Evolutionary conservation across 1,284 basidiomycete species (phyloP), one percentile per base, ranked within the genome.

Genomic region (Boletus semigastroideus): DNA sequence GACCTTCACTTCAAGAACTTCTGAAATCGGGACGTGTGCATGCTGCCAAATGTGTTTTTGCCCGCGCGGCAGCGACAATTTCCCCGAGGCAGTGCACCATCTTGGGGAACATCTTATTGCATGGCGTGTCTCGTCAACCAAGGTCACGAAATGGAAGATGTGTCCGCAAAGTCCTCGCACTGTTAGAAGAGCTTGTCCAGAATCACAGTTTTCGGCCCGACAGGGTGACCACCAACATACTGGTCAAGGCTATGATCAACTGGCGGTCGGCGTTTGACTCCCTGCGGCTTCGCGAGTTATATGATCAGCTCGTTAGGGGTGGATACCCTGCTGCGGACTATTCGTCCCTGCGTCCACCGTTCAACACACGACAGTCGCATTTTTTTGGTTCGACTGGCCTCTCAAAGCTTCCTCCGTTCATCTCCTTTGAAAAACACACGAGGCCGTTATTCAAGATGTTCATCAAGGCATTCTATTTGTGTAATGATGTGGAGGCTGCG

Each of bases 401-500:
- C 33, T 69, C 74, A 9, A 62, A 65, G 38, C 52, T 78, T 16
- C 51, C 71, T 16, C 48, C 70, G 25, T 65, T 66, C 42, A 67
- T 84, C 45, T 79, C 75, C 7, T 85, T 82, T 52, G 64, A 70
- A 50, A 74, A 71, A 50, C 86, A 90, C 62, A 74, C 79, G 17
- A 69, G 73, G 53, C 86, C 87, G 28, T 56, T 88, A 66, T 86
- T 84, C 68, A 85, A 77, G 70, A 82, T 83, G 81, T 86, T 89
- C 64, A 76, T 86, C 62, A 83, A 78, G 63, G 82, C 79, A 31
- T 77, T 89, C 51, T 77, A 79, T 67, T 47, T 71, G 45, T 70
- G 80, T 49, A 74, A 74, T 25, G 86, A 90, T 62, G 59, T 64
- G 13, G 64, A 64, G 7, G 81, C 77, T 33, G 86, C 82, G 38